Evolutionary conservation across 208 protist genomes (phyloP), one percentile per base, ranked within the genome.

Genomic region (Tritrichomonas foetus): DNA sequence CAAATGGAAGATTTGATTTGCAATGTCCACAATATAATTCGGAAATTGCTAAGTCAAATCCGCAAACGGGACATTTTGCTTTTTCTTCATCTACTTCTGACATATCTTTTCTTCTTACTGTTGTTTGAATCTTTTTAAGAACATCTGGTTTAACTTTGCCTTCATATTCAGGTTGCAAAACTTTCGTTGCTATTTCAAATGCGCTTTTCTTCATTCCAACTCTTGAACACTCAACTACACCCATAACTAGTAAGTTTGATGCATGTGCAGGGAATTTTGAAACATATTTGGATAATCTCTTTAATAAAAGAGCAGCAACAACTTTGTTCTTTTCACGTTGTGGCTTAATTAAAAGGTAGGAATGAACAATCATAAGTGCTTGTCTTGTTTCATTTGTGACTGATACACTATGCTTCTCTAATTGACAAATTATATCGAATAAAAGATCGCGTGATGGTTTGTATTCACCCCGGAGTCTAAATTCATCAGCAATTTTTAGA

Each of bases 71-170:
- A 44, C 74, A 84, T n/a, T 33, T 33, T 1, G 36, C 53, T 25
- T 84, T 84, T 53, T 33, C n/a, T 53, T 84, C 74, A 39, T 84
- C 74, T 13, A 47, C 25, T 84, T 84, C 74, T 53, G 74, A 47
- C 3, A n/a, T 84, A 53, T 53, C 44, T n/a, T 84, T 84, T 44
- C 74, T 84, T 84, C 74, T 84, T 33, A 84, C 74, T n/a, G 74
- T 84, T 53, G 74, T 44, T 53, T 47, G n/a, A n/a, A 84, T 84
- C 44, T 84, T 84, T 25, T 53, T 49, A 11, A 84, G 11, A 14
- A 84, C 11, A 84, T 84, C 74, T 53, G 36, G 74, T 9, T 84
- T 27, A 11, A 84, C 5, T 84, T 44, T 49, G 1, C 74, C 74
- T 53, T 84, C 74, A 44, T 84, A 84, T 84, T 84, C 74, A 53